phyloP scores from a whole-genome alignment of 2,329 filamentous ascomycete genomes.

The Cercospora brassicicola region DNA sequence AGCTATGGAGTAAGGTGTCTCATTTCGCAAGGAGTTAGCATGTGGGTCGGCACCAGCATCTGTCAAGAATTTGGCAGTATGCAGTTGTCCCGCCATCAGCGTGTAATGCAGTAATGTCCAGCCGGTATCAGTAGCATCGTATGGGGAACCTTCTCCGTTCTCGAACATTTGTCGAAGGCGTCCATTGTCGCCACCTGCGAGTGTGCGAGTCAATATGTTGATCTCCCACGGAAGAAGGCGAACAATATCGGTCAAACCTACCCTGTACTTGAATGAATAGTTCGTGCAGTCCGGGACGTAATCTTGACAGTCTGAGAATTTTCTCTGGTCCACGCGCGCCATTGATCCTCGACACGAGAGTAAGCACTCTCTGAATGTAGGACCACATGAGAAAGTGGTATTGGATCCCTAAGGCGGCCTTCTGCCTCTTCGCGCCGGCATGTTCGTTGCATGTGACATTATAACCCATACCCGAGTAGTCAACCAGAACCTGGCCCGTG shows the following conservation, averaged over 20 bases:
- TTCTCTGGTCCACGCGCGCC: neutral
- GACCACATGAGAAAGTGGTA: neutral
- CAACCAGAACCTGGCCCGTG: neutral
- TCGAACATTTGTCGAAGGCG: neutral
- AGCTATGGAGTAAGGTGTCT: neutral
- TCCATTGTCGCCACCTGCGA: neutral
- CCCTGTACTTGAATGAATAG: neutral
- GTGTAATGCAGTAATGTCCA: neutral
- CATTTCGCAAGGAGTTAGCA: neutral
- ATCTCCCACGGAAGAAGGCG: neutral
- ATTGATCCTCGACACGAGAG: neutral
- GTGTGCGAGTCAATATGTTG: neutral
- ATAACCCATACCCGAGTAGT: neutral
- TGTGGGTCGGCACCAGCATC: neutral
- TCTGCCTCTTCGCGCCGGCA: neutral
- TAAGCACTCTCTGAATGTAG: neutral
- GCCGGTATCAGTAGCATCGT: neutral
- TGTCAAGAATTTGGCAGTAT: neutral
- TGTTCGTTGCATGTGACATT: neutral
- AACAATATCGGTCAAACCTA: neutral
- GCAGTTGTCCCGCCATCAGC: neutral
- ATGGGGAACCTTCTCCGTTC: neutral
- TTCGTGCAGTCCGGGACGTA: neutral
- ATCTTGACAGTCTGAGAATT: neutral
- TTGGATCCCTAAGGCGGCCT: neutral